Evolutionary conservation across 208 protist genomes (phyloP).

Genomic region (Phytomonas francai): DNA sequence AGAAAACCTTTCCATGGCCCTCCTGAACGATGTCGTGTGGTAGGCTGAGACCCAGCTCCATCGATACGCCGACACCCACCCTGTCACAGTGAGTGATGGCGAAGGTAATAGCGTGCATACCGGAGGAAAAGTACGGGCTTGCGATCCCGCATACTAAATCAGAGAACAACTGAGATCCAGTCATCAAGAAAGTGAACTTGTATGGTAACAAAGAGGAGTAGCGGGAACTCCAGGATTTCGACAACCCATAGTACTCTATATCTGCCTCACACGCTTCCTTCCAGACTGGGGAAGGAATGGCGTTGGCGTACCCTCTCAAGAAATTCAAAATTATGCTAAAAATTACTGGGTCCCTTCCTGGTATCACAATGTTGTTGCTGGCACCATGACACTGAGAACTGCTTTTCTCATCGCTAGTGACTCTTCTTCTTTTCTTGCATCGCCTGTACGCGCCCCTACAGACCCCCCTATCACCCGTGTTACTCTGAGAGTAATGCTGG

Average conservation of each 20-base stretch:
- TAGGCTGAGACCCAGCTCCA: slow-evolving; percentile 7
- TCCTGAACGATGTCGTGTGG: slow-evolving; percentile 10
- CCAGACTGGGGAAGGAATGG: slow-evolving; percentile 25
- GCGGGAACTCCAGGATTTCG: slow-evolving; percentile 24
- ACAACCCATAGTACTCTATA: slow-evolving; percentile 48
- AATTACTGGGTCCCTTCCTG: slow-evolving; percentile 20
- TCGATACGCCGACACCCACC: slow-evolving; percentile 37
- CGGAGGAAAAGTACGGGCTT: slow-evolving; percentile 28
- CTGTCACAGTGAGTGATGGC: slow-evolving; percentile 38
- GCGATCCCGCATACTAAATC: slow-evolving; percentile 38
- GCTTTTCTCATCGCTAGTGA: no score
- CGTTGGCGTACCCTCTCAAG: slow-evolving; percentile 44
- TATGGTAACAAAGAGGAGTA: slow-evolving; percentile 9
- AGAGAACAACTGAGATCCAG: slow-evolving; percentile 14
- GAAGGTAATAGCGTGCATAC: slow-evolving; percentile 41
- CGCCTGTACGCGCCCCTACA: neutral
- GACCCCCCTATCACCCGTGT: no score
- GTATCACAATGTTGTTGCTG: slow-evolving; percentile 21
- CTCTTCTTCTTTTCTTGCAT: neutral
- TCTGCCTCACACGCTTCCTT: slow-evolving; percentile 32
- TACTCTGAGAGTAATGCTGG: slow-evolving; percentile 20
- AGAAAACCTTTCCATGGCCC: slow-evolving; percentile 27
- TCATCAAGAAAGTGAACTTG: slow-evolving; percentile 1
- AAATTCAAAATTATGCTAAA: slow-evolving; percentile 57
- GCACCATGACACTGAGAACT: neutral